phyloP scores from a whole-genome alignment of 2,329 filamentous ascomycete species.

The Pyricularia sp. region DNA sequence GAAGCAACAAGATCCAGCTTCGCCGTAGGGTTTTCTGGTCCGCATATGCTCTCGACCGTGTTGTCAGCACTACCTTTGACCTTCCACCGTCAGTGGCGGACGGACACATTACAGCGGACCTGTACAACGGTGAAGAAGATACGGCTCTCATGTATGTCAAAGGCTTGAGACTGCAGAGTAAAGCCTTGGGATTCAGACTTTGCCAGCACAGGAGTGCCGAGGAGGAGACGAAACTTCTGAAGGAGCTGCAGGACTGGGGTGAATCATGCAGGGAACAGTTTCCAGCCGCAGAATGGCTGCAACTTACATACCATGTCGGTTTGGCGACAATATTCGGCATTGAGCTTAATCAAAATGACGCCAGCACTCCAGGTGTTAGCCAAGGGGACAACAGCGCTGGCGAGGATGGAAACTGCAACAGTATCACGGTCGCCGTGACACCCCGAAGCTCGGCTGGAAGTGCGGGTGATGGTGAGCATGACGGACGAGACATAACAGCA shows the following conservation, averaged over 20 bases:
- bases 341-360: background rate
- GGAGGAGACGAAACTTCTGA: background rate
- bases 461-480: background rate
- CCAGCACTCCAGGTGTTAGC: background rate
- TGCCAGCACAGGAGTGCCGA: background rate
- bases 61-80: constrained; percentile 17
- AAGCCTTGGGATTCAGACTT: background rate
- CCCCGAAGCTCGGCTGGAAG: background rate
- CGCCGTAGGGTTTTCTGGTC: constrained; percentile 21
- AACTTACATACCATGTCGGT: background rate
- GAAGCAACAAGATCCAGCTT: constrained; percentile 11
- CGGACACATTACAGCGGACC: constrained; percentile 16
- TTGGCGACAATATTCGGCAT: background rate
- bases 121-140: constrained; percentile 17
- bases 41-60: constrained; percentile 18
- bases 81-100: constrained; percentile 17
- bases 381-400: background rate
- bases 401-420: background rate
- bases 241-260: background rate
- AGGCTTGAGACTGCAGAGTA: background rate
- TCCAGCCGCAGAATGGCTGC: background rate
- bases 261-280: background rate
- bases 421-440: background rate
- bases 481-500: background rate
- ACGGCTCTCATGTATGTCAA: background rate